Base-by-base conservation (phyloP, 1,284 basidiomycete species). In the Somion occarium region DNA sequence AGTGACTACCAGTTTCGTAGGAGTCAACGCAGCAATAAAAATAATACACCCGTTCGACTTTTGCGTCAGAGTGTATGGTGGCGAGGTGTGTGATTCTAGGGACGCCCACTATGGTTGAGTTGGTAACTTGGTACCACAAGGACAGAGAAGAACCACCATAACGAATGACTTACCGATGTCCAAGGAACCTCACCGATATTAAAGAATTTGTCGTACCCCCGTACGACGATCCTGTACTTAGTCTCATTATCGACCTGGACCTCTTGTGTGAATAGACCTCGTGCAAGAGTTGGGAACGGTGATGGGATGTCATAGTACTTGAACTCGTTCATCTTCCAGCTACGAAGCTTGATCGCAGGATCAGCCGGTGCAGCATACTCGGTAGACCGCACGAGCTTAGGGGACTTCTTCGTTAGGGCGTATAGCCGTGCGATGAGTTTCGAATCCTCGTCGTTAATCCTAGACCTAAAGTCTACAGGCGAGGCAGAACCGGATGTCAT, bases 131-230 rank as follows among this genome's bases (percentile, higher is more conserved):
- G 39, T 19, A 9, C 7, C 7, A 7, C 39, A 41, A 22, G 9
- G 9, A 41, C 9, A 41, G 9, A 41, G 7, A 9, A 18, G 19
- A 50, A 5, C 9, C 39, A 41, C 39, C 5, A 5, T 9, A 18
- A 41, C 39, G 18, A 9, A 9, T 9, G 20, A 59, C 88, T 64
- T 62, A 96, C 95, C 50, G 84, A 85, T 0, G 88, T 95, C 93
- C 95, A 99, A 1, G 88, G 86, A 23, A 98, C 91, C 66, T 99
- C 96, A 24, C 85, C 90, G 27, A 97, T 91, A 66, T 98, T 99
- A 77, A 99, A 99, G 71, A 99, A 99, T 71, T 99, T 99, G 76
- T 99, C 97, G 63, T 99, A 99, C 0, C 96, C 96, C 45, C 97
- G 74, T 0, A 82, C 88, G 0, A 96, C 85, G 51, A 99, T 96